Percentiles rank a stretch among this genome's conserved stretches.
These are phyloP conservation scores for Dendrobium huoshanense DNA, from an alignment of 106 monocot genomes.

Conservation along the genomic window DNA sequence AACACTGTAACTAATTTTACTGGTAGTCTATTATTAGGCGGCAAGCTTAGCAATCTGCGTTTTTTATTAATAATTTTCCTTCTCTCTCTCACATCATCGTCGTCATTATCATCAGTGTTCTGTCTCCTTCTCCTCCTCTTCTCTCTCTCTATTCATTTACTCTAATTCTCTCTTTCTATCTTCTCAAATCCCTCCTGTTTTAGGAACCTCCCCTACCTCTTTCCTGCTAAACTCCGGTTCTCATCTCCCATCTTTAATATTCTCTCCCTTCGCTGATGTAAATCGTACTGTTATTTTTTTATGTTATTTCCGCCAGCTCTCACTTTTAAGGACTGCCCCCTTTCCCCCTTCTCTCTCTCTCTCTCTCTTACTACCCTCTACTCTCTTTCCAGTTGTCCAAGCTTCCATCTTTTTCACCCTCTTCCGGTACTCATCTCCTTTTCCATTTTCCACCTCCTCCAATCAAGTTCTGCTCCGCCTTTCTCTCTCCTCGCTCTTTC, in stretches of 20 bases:
- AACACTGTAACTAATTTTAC: too few relatives aligned
- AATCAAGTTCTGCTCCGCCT: not conserved
- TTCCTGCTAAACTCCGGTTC: not conserved
- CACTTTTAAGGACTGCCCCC: not conserved
- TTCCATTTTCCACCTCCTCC: not conserved
- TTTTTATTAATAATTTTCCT: not conserved
- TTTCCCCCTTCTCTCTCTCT: not conserved
- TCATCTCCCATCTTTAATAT: not conserved
- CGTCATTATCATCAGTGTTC: not conserved
- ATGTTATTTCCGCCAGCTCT: not conserved
- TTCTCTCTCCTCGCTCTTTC: not conserved
- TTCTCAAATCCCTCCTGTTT: not conserved
- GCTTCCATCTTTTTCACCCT: constrained; percentile 6
- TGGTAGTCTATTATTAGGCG: not conserved
- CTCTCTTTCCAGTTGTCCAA: not conserved
- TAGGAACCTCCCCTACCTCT: not conserved
- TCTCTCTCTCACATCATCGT: not conserved
- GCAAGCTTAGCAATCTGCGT: not conserved
- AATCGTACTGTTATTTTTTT: constrained; percentile 4
- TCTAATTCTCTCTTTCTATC: not conserved
- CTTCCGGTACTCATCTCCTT: not conserved
- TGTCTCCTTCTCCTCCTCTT: not conserved
- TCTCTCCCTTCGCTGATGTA: not conserved
- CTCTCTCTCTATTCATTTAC: not conserved
- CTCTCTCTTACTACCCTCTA: not conserved